Evolutionary conservation across 331 rosid species (phyloP).

Genomic region (Quercus tomentella): DNA sequence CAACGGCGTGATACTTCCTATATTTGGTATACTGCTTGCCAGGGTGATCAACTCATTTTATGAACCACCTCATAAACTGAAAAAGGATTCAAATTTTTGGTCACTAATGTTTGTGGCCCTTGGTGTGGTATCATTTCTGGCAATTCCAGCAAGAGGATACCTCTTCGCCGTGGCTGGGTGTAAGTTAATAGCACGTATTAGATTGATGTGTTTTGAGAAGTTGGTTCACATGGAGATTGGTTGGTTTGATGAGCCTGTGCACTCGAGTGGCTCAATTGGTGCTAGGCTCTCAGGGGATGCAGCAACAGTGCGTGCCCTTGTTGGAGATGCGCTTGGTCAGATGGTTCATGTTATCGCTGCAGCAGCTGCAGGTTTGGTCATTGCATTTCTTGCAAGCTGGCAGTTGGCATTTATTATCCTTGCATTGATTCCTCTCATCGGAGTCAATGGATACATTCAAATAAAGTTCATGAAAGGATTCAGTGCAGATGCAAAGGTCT

Average conservation of each 20-base stretch:
- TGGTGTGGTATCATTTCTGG: constrained; percentile 21
- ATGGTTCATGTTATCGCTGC: constrained; percentile 25
- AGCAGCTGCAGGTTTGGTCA: constrained; percentile 21
- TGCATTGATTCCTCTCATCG: constrained; percentile 25
- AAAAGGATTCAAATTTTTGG: constrained; percentile 24
- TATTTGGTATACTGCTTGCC: constrained; percentile 18
- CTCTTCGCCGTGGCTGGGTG: constrained; percentile 33
- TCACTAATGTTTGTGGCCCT: constrained; percentile 22
- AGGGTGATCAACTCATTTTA: constrained; percentile 16
- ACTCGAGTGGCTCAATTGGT: constrained; percentile 37
- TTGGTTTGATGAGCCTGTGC: constrained; percentile 34
- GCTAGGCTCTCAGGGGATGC: constrained; percentile 40
- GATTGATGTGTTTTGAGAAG: constrained; percentile 32
- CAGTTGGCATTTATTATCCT: constrained; percentile 26
- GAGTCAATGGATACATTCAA: constrained; percentile 25
- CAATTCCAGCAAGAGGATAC: constrained; percentile 20
- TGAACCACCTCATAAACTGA: constrained; percentile 15
- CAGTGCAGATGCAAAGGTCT: constrained; percentile 39
- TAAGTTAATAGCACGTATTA: constrained; percentile 25
- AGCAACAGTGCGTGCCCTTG: constrained; percentile 26
- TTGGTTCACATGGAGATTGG: constrained; percentile 36
- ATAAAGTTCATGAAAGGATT: background rate
- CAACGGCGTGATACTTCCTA: constrained; percentile 19
- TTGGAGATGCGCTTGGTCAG: constrained; percentile 38
- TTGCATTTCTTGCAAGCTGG: constrained; percentile 29